Conservation (phyloP, 306 rosid genomes). For the Fagus crenata region DNA sequence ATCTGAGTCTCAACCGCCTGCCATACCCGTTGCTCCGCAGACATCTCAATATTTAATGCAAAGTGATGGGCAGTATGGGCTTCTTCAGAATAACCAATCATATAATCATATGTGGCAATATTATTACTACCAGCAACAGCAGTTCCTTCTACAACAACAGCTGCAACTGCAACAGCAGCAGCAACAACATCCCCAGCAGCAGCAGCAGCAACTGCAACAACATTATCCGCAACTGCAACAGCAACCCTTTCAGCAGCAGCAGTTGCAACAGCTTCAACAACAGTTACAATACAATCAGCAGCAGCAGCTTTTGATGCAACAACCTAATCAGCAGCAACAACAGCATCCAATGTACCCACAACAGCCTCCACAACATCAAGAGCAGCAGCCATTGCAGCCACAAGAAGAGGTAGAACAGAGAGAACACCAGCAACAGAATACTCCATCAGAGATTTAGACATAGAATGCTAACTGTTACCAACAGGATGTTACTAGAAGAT, state of each 20-base stretch:
- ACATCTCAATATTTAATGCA: slow-evolving; percentile 42
- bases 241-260: slow-evolving; percentile 42
- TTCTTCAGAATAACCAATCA: slow-evolving; percentile 54
- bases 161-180: slow-evolving; percentile 32
- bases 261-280: slow-evolving; percentile 46
- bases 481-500: slow-evolving; percentile 28
- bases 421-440: slow-evolving; percentile 30
- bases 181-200: slow-evolving; percentile 28
- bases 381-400: slow-evolving; percentile 44
- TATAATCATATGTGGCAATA: slow-evolving; percentile 79
- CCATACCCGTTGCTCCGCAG: slow-evolving; percentile 34
- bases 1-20: slow-evolving; percentile 53
- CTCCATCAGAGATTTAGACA: slow-evolving; percentile 25
- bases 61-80: slow-evolving; percentile 53
- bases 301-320: slow-evolving; percentile 34
- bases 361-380: slow-evolving; percentile 39
- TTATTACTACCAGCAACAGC: slow-evolving; percentile 83
- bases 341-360: slow-evolving; percentile 37
- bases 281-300: slow-evolving; percentile 44
- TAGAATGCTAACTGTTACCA: slow-evolving; percentile 17
- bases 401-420: slow-evolving; percentile 28
- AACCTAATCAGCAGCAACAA: slow-evolving; percentile 39
- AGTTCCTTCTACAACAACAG: slow-evolving; percentile 46
- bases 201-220: slow-evolving; percentile 40
- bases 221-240: slow-evolving; percentile 53